phyloP scores from a whole-genome alignment of 2,329 filamentous ascomycete genomes.

The Fusarium nodosum region DNA sequence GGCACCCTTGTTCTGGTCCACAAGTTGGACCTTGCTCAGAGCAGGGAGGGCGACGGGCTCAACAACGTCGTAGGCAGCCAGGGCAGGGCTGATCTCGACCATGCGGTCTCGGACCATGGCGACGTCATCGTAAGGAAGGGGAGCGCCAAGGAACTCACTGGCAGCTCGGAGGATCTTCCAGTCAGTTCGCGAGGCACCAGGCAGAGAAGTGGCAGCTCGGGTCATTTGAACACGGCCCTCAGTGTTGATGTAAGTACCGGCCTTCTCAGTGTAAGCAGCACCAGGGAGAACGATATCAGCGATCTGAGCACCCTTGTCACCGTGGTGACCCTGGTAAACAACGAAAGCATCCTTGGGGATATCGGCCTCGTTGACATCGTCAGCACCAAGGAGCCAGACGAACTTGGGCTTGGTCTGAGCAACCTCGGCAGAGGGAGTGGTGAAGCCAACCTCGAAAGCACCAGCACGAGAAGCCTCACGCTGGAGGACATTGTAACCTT shows the following conservation, averaged over 20 bases:
- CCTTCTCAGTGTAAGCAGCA: slow-evolving; percentile 97
- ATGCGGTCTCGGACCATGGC: slow-evolving; percentile 91
- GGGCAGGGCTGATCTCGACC: slow-evolving; percentile 91
- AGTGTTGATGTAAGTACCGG: slow-evolving; percentile 96
- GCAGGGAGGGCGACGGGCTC: slow-evolving; percentile 81
- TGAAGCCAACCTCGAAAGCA: slow-evolving; percentile 96
- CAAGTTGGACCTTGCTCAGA: slow-evolving; percentile 92
- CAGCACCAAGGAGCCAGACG: slow-evolving; percentile 94
- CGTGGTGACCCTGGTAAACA: slow-evolving; percentile 98
- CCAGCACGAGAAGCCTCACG: slow-evolving; percentile 91
- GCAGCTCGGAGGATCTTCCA: slow-evolving; percentile 98
- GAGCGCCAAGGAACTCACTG: slow-evolving; percentile 89
- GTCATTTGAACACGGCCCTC: slow-evolving; percentile 97
- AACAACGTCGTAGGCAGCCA: slow-evolving; percentile 90
- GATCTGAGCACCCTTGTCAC: slow-evolving; percentile 91
- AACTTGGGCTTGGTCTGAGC: slow-evolving; percentile 92
- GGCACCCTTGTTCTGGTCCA: slow-evolving; percentile 94
- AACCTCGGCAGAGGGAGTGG: slow-evolving; percentile 83
- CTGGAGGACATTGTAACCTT: slow-evolving; percentile 97
- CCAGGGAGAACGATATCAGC: slow-evolving; percentile 95
- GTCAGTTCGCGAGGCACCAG: slow-evolving; percentile 91
- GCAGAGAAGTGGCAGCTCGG: slow-evolving; percentile 87
- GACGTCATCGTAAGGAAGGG: slow-evolving; percentile 93
- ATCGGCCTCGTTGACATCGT: slow-evolving; percentile 86
- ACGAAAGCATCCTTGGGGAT: slow-evolving; percentile 97